These are phyloP conservation scores for Dioscorea cayenensis DNA, from an alignment of 116 monocot species.

Conservation along the genomic window DNA sequence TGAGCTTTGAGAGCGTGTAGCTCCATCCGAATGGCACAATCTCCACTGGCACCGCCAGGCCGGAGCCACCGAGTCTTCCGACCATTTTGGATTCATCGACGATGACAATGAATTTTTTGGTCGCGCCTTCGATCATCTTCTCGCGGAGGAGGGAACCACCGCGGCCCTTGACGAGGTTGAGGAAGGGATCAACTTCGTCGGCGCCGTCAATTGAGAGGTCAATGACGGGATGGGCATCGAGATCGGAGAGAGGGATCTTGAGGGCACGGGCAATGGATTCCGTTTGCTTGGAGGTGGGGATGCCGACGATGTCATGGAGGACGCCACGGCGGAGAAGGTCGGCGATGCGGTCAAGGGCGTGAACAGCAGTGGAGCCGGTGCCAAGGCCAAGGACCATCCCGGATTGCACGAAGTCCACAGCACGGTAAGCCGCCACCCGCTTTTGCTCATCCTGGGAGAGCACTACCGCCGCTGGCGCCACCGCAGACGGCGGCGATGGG, in stretches of 20 bases:
- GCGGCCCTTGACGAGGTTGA: conserved; percentile 41
- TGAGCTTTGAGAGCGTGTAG: conserved; percentile 35
- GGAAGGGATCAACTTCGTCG: conserved; percentile 13
- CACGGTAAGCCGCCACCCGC: conserved; percentile 14
- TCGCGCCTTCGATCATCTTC: conserved; percentile 83
- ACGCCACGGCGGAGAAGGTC: conserved; percentile 33
- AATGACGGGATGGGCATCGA: conserved; percentile 3
- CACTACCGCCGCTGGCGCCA: background rate
- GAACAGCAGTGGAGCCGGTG: conserved; percentile 47
- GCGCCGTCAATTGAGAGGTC: conserved; percentile 23
- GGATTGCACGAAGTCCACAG: conserved; percentile 34
- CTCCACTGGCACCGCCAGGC: conserved; percentile 70
- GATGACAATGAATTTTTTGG: conserved; percentile 62
- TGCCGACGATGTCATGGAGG: conserved; percentile 11
- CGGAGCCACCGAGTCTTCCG: conserved; percentile 45
- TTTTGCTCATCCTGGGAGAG: conserved; percentile 11
- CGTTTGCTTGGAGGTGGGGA: conserved; percentile 40
- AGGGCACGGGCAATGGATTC: conserved; percentile 16
- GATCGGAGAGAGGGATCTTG: conserved; percentile 13
- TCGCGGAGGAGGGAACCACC: conserved; percentile 80
- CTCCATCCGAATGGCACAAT: conserved; percentile 63
- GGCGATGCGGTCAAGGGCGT: conserved; percentile 39
- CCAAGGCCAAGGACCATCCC: conserved; percentile 52
- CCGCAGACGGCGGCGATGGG: background rate
- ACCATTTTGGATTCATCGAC: conserved; percentile 78